Evolutionary conservation across 2,329 filamentous ascomycete genomes (phyloP).

Genomic region (Stylonectria norvegica): DNA sequence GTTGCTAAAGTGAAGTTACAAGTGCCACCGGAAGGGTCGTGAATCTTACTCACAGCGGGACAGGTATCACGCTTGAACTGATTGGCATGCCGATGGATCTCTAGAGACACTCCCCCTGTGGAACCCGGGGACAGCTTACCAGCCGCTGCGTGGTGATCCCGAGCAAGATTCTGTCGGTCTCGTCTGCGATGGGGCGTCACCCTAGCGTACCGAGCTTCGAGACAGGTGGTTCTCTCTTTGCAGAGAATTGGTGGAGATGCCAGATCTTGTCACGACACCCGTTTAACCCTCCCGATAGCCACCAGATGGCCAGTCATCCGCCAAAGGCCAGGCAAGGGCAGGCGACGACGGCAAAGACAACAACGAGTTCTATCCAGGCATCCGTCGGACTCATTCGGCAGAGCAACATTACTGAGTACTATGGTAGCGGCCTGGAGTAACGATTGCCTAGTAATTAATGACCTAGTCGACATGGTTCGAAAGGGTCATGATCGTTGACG

Average conservation of each 20-base stretch:
- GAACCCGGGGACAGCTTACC: neutral
- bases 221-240: constrained; percentile 20
- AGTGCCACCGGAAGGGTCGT: constrained; percentile 19
- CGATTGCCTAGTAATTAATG: too few species aligned
- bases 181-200: constrained; percentile 15
- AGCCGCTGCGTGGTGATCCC: constrained; percentile 3
- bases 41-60: constrained; percentile 27
- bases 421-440: too few species aligned
- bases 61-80: constrained; percentile 24
- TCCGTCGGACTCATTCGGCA: too few species aligned
- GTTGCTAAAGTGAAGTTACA: constrained; percentile 24
- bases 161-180: constrained; percentile 1
- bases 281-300: too few species aligned
- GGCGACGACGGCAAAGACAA: constrained; percentile 10
- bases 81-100: constrained; percentile 22
- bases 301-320: too few species aligned
- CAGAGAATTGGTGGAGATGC: constrained; percentile 13
- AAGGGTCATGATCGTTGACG: too few species aligned
- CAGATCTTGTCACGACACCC: constrained; percentile 19
- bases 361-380: constrained; percentile 4
- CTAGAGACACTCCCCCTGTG: constrained; percentile 19
- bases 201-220: constrained; percentile 20
- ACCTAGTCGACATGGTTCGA: neutral
- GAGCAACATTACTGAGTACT: too few species aligned
- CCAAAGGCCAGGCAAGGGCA: constrained; percentile 4